These are phyloP conservation scores for Rhizodiscina lignyota DNA, from an alignment of 495 filamentous ascomycete genomes.

Conservation along the genomic window DNA sequence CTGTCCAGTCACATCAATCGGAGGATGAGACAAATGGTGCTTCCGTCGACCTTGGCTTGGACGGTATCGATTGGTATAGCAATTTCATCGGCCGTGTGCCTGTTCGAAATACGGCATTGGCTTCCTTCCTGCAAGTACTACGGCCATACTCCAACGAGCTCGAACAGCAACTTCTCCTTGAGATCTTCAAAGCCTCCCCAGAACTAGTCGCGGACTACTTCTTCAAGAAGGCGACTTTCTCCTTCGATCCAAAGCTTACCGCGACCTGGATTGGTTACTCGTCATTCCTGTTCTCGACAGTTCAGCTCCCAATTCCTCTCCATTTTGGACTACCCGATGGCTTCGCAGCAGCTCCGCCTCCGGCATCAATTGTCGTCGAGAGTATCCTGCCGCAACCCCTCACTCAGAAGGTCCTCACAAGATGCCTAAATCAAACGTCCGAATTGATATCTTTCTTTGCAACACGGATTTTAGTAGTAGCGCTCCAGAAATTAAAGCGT, in stretches of 20 bases:
- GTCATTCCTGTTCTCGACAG: constrained; percentile 61
- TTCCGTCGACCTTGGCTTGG: constrained; percentile 49
- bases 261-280: constrained; percentile 91
- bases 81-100: constrained; percentile 40
- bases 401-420: constrained; percentile 53
- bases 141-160: constrained; percentile 66
- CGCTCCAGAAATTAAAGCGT: constrained; percentile 58
- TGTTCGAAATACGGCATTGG: constrained; percentile 57
- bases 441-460: constrained; percentile 70
- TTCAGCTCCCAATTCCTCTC: constrained; percentile 54
- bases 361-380: constrained; percentile 58
- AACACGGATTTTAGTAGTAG: constrained; percentile 55
- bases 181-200: constrained; percentile 64
- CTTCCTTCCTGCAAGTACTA: constrained; percentile 59
- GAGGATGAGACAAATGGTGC: constrained; percentile 10
- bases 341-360: constrained; percentile 46
- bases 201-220: constrained; percentile 81
- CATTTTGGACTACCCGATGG: constrained; percentile 38
- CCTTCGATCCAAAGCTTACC: constrained; percentile 78
- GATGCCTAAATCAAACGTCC: constrained; percentile 58
- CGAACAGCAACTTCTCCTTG: constrained; percentile 64
- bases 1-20: constrained; percentile 24
- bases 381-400: constrained; percentile 76
- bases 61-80: constrained; percentile 41
- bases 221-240: constrained; percentile 57